Percentiles rank a stretch among this genome's conserved stretches.
Conservation (phyloP, 164 flowering plant species). For the Chimonanthus salicifolius region DNA sequence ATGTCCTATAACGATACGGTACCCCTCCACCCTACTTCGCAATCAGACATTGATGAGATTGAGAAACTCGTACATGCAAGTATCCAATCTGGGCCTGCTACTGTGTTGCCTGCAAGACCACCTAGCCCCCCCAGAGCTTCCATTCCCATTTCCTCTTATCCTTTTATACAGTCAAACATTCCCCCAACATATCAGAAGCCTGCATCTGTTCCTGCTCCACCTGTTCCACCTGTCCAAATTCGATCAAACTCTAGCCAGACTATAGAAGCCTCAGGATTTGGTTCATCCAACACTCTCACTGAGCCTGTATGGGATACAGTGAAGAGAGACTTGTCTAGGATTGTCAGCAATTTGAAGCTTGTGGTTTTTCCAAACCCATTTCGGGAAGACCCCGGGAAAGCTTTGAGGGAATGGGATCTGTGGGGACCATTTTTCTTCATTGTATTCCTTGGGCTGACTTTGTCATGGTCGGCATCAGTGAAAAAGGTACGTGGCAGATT, state of each 20-base stretch:
- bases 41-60: slow-evolving; percentile 98
- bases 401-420: slow-evolving; percentile 97
- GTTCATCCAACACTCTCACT: slow-evolving; percentile 78
- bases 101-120: slow-evolving; percentile 73
- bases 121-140: slow-evolving; percentile 80
- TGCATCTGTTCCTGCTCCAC: slow-evolving; percentile 10
- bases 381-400: slow-evolving; percentile 96
- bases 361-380: slow-evolving; percentile 94
- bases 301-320: slow-evolving; percentile 98
- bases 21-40: slow-evolving; percentile 90
- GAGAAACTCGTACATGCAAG: slow-evolving; percentile 80
- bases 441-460: slow-evolving; percentile 77
- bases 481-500: slow-evolving; percentile 56
- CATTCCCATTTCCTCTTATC: slow-evolving; percentile 71
- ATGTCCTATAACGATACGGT: slow-evolving; percentile 71
- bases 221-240: slow-evolving; percentile 6
- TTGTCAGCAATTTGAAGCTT: slow-evolving; percentile 89
- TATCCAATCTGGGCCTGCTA: slow-evolving; percentile 47
- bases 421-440: slow-evolving; percentile 99
- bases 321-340: slow-evolving; percentile 85
- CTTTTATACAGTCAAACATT: slow-evolving; percentile 55
- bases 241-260: slow-evolving; percentile 13
- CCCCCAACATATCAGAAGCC: slow-evolving; percentile 30
- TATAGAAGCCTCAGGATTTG: slow-evolving; percentile 50
- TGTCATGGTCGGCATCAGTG: slow-evolving; percentile 97